Base-by-base conservation (phyloP, 257 asterid species). In the Phtheirospermum japonicum region DNA sequence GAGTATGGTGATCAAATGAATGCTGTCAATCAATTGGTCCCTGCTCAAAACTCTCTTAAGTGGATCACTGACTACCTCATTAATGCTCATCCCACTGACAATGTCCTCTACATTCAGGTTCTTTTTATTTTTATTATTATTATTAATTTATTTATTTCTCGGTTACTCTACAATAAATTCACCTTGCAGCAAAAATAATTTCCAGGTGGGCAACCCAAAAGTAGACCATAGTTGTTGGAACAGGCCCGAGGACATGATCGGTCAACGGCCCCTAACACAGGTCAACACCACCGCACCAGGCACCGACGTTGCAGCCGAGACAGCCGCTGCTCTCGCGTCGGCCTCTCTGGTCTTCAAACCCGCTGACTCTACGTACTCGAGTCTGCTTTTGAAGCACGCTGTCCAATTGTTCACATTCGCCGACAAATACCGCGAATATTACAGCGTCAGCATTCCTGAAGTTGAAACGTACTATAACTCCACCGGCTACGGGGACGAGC, bases 401-500 rank as follows among this genome's bases (percentile, higher is more conserved):
- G 80, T 74, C 30, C 81, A 86, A 40, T 54, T 88, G 56, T 91
- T 91, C 59, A 23, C 71, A 16, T 91, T 92, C 70, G 96, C 94
- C 4, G 96, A 86, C 73, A 74, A 77, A 16, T 5, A 85, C 56
- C 73, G 95, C 57, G 81, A 64, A 36, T 72, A 69, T 18, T 92
- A 92, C 57, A 89, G 97, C 52, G 43, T 61, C 4, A 92, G 87
- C 69, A 78, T 92, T 58, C 96, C 95, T 36, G 71, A 78, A 50
- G 94, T 89, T 1, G 72, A 51, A 48, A 79, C 73, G 0, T 92
- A 52, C 73, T 92, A 92, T 52, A 91, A 91, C 32, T 91, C 98
- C 3, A 88, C 95, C 0, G 95, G 95, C 32, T 91, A 80, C 7
- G 97, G 97, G 0, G 98, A 92, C 50, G 98, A 92, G 86, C 96